A percentile compares a stretch with the other conserved stretches of the same genome.
Conservation (phyloP, 2,329 filamentous ascomycete species). For the Trichocomaceae sp. region DNA sequence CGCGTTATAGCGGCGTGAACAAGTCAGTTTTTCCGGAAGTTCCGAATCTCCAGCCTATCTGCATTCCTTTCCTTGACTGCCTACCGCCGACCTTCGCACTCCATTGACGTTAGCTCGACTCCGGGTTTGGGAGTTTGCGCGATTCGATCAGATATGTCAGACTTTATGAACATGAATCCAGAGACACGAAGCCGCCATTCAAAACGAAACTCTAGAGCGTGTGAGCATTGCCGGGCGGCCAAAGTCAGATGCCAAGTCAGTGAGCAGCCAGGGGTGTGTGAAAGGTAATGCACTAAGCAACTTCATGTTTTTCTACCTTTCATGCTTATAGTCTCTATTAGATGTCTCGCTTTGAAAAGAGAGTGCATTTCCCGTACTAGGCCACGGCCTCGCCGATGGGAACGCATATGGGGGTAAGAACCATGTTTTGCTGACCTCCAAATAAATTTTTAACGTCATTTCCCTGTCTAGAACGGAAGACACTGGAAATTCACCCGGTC, state of each 20-base stretch:
- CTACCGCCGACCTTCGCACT: neutral
- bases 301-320: neutral
- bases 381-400: constrained; percentile 6
- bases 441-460: neutral
- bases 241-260: constrained; percentile 7
- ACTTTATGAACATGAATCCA: neutral
- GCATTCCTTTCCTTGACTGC: neutral
- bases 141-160: neutral
- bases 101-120: neutral
- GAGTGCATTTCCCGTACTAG: constrained; percentile 7
- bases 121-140: neutral
- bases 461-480: neutral
- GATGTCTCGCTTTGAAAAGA: constrained; percentile 11
- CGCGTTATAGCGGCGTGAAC: too few relatives aligned
- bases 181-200: neutral
- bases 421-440: neutral
- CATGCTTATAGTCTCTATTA: constrained; percentile 6
- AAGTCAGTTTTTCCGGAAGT: neutral
- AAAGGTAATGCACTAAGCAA: neutral
- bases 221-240: constrained; percentile 6
- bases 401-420: constrained; percentile 8
- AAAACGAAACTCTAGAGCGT: constrained; percentile 4
- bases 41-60: neutral
- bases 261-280: constrained; percentile 6
- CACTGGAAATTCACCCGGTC: neutral